These are phyloP conservation scores for Suillus brevipes DNA, from an alignment of 768 basidiomycete genomes.

Conservation along the genomic window DNA sequence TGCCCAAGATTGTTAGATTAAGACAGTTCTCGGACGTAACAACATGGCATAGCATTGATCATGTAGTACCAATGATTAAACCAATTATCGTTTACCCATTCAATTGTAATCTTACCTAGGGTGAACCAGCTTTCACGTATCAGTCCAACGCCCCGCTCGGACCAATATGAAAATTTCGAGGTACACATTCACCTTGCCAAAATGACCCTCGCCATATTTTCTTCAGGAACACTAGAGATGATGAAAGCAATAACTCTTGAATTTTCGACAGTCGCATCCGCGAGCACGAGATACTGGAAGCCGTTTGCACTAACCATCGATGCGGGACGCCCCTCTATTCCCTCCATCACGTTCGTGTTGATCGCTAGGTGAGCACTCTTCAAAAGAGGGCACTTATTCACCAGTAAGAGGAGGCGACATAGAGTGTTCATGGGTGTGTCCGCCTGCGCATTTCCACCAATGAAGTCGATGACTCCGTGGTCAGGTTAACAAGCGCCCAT, in stretches of 20 bases:
- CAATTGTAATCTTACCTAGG: too few relatives aligned
- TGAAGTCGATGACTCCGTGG: neutral
- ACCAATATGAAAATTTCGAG: neutral
- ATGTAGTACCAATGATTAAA: too few relatives aligned
- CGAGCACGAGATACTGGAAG: neutral
- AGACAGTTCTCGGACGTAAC: neutral
- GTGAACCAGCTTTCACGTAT: neutral
- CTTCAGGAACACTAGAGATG: neutral
- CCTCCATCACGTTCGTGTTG: neutral
- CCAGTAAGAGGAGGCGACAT: neutral
- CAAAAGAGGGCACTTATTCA: neutral
- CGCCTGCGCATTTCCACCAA: neutral
- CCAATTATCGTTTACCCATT: too few relatives aligned
- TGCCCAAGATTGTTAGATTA: neutral
- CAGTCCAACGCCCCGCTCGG: neutral
- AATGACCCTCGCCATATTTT: neutral
- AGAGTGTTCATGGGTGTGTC: neutral
- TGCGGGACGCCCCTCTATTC: neutral
- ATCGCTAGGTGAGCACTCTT: neutral
- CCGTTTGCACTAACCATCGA: neutral
- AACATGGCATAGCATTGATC: too few relatives aligned
- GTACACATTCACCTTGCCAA: neutral
- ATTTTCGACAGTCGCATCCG: neutral
- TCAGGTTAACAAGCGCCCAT: neutral
- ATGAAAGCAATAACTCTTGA: neutral